Conservation (phyloP, 495 filamentous ascomycete species). For the Penicillium alfredii region DNA sequence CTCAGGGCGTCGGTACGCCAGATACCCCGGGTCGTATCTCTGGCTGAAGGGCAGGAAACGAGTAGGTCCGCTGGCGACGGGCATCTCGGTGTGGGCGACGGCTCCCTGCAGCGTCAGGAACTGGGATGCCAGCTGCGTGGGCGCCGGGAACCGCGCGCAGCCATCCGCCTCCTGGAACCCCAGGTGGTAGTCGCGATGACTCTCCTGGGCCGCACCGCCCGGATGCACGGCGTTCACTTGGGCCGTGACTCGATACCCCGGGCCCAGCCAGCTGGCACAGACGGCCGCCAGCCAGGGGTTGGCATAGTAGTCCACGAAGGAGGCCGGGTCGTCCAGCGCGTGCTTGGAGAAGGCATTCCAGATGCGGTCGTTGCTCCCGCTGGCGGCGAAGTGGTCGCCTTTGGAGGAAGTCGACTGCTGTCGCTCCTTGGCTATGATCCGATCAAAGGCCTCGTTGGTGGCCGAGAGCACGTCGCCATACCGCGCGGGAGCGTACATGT, state of each 20-base stretch:
- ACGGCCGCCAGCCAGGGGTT: conserved; percentile 47
- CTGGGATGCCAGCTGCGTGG: conserved; percentile 40
- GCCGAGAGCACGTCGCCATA: conserved; percentile 27
- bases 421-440: conserved; percentile 40
- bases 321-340: conserved; percentile 35
- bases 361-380: conserved; percentile 46
- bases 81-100: conserved; percentile 53
- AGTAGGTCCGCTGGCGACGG: conserved; percentile 45
- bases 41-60: conserved; percentile 51
- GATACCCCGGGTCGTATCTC: conserved; percentile 44
- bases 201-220: conserved; percentile 43
- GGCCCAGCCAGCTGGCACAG: conserved; percentile 46
- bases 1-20: conserved; percentile 42
- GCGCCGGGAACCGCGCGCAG: conserved; percentile 33
- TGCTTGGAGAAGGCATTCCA: conserved; percentile 57
- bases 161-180: conserved; percentile 42
- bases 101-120: conserved; percentile 53
- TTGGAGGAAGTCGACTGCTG: conserved; percentile 15
- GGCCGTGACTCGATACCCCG: conserved; percentile 46
- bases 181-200: conserved; percentile 55
- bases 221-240: conserved; percentile 54
- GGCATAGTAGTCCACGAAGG: conserved; percentile 48
- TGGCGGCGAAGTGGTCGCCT: conserved; percentile 51
- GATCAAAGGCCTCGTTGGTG: conserved; percentile 37
- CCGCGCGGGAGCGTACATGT: conserved; percentile 33